These are phyloP conservation scores for Neckera pumila DNA, from an alignment of 225 moss, liverwort and hornwort genomes.

Conservation along the genomic window DNA sequence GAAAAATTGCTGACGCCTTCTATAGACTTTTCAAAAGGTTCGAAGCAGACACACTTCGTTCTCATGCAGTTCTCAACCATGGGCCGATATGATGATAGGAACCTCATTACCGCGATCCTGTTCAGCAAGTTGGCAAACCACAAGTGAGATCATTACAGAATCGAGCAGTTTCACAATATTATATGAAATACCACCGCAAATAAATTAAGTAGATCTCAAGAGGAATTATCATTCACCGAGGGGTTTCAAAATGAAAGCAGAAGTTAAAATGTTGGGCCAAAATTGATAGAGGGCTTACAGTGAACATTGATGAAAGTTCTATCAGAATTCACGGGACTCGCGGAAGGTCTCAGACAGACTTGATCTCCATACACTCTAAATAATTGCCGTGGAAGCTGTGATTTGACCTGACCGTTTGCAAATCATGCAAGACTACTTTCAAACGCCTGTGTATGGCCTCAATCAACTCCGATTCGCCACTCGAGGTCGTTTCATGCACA, in stretches of 20 bases:
- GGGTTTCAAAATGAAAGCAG: not conserved
- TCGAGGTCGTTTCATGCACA: slow-evolving; percentile 8
- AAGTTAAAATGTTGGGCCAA: not conserved
- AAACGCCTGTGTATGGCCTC: not conserved
- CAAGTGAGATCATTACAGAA: not conserved
- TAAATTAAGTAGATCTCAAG: not conserved
- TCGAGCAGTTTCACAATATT: not conserved
- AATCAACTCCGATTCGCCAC: not conserved
- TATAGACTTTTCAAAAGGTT: not conserved
- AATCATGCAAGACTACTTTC: not conserved
- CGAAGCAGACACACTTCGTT: not conserved
- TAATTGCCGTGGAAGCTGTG: not conserved
- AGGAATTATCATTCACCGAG: not conserved
- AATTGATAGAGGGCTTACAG: slow-evolving; percentile 9
- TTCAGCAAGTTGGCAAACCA: not conserved
- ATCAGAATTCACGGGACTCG: not conserved
- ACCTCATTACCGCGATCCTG: slow-evolving; percentile 8
- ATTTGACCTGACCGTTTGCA: not conserved
- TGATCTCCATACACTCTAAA: not conserved
- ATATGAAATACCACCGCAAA: not conserved
- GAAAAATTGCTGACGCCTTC: slow-evolving; percentile 1
- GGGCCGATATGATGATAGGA: not conserved
- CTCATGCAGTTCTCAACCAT: not conserved
- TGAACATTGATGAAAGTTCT: not conserved
- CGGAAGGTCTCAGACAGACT: not conserved